phyloP scores from a whole-genome alignment of 2,329 filamentous ascomycete genomes.

The Talaromyces sp. region DNA sequence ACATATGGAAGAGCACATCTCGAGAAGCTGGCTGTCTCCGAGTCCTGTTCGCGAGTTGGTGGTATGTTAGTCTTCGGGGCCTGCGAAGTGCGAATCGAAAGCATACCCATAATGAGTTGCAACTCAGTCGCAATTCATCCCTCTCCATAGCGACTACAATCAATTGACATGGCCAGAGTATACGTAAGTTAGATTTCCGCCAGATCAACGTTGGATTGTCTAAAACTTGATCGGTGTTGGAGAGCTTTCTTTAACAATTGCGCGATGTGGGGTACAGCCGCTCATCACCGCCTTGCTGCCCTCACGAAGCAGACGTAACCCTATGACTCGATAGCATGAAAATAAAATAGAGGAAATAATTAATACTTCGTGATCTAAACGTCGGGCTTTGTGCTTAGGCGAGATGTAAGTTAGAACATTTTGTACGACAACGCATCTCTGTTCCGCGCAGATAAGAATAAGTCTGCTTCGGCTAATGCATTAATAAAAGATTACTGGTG shows the following conservation, averaged over 20 bases:
- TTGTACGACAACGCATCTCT: too few relatives aligned
- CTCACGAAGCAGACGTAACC: background rate
- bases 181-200: background rate
- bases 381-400: too few relatives aligned
- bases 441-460: too few relatives aligned
- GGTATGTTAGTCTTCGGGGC: background rate
- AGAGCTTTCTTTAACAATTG: background rate
- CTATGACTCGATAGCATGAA: too few relatives aligned
- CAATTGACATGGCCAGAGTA: background rate
- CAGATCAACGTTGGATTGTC: background rate
- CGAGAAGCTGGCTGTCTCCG: slow-evolving; percentile 28
- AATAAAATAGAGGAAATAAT: too few relatives aligned
- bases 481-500: background rate
- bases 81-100: background rate
- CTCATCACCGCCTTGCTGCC: background rate
- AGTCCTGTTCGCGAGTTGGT: slow-evolving; percentile 23
- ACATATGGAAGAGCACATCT: slow-evolving; percentile 30
- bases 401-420: too few relatives aligned
- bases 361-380: too few relatives aligned
- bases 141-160: background rate
- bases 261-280: background rate
- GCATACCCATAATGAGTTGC: background rate
- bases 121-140: background rate
- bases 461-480: too few relatives aligned
- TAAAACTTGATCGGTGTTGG: background rate